A percentile compares a stretch with the other conserved stretches of the same genome.
These are phyloP conservation scores for Rhodotorula sp. DNA, from an alignment of 1,284 basidiomycete genomes.

Conservation along the genomic window DNA sequence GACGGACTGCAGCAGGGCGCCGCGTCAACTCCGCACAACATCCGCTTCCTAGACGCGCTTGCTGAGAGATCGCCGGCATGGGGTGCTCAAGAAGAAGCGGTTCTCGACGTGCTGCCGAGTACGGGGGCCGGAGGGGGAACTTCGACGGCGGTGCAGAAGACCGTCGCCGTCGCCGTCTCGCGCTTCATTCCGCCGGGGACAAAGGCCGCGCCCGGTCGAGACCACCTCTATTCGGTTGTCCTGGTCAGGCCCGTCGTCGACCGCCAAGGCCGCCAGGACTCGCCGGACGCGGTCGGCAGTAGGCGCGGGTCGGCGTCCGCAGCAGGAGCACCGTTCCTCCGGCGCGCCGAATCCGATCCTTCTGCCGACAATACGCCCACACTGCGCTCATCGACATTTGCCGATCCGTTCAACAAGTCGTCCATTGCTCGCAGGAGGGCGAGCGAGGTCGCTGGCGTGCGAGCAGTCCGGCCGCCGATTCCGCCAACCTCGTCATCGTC, in stretches of 20 bases:
- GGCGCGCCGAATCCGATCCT: slow-evolving; percentile 14
- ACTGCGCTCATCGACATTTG: slow-evolving; percentile 6
- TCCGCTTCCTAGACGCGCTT: no score
- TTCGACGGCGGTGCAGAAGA: not conserved
- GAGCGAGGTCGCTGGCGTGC: not conserved
- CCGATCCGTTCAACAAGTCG: slow-evolving; percentile 16
- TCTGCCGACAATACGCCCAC: slow-evolving; percentile 24
- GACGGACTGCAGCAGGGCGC: no score
- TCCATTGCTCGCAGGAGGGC: slow-evolving; percentile 5
- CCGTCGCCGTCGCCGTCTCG: not conserved
- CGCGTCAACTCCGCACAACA: no score
- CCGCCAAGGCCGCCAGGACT: not conserved
- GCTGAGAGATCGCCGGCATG: no score
- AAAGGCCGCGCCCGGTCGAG: not conserved
- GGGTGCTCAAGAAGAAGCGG: no score
- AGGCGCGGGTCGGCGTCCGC: not conserved
- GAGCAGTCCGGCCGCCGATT: not conserved
- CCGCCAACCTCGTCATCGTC: not conserved
- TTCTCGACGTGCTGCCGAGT: no score
- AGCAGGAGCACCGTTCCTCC: not conserved
- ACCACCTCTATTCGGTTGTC: not conserved
- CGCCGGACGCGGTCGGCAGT: not conserved
- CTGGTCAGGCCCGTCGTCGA: not conserved
- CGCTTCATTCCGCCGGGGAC: not conserved
- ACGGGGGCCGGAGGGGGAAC: no score